Evolutionary conservation across 768 basidiomycete species (phyloP).

Genomic region (Pleurotus ostreatus): DNA sequence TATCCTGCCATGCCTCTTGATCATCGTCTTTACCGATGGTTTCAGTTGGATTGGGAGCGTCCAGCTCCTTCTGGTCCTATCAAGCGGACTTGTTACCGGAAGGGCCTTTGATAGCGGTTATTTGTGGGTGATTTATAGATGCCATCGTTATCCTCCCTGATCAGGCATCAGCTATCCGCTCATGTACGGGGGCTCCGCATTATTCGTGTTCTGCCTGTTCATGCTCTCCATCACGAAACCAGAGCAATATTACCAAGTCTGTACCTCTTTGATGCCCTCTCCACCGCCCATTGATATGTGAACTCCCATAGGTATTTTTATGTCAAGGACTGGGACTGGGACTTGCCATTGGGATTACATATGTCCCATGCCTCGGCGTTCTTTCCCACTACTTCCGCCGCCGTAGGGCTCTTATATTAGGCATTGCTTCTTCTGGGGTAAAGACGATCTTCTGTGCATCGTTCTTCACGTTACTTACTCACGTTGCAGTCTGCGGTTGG

Average conservation of each 20-base stretch:
- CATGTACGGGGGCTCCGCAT: constrained; percentile 22
- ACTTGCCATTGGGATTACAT: constrained; percentile 40
- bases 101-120: constrained; percentile 23
- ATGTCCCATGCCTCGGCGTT: constrained; percentile 42
- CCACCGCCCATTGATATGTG: too few relatives aligned
- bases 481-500: constrained; percentile 50
- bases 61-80: constrained; percentile 20
- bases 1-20: neutral
- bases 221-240: constrained; percentile 26
- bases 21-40: neutral
- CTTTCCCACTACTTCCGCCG: constrained; percentile 46
- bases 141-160: neutral
- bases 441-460: constrained; percentile 12
- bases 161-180: constrained; percentile 19
- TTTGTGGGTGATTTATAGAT: constrained; percentile 15
- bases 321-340: constrained; percentile 46
- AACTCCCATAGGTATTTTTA: constrained; percentile 33
- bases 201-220: constrained; percentile 27
- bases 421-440: constrained; percentile 45
- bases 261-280: neutral
- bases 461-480: constrained; percentile 19
- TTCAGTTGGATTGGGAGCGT: constrained; percentile 26
- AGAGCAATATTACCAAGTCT: constrained; percentile 27
- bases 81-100: constrained; percentile 20
- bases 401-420: constrained; percentile 44